Evolutionary conservation across 2,329 filamentous ascomycete genomes (phyloP), one percentile per base, ranked within the genome.

Genomic region (Samsoniella hepiali): DNA sequence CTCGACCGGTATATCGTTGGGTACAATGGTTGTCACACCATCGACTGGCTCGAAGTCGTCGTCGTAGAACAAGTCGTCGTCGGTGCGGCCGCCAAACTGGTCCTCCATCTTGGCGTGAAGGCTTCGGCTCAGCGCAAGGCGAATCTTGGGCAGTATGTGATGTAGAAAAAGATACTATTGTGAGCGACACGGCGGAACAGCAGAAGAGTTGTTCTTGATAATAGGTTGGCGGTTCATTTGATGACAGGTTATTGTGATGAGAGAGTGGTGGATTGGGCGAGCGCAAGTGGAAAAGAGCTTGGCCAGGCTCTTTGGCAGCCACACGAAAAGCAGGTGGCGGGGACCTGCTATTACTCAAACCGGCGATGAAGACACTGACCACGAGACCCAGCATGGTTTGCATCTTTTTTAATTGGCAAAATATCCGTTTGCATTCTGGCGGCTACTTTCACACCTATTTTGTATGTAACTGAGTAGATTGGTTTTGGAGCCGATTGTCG

Each of bases 51-150:
- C 84, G 64, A 87, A 85, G 69, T 87, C 84, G 68, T 87, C 84
- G 67, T 87, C 85, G 65, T 82, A 81, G 70, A 87, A 87, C 64
- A 87, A 78, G 70, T 86, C 84, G 68, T 87, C 85, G 69, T 87
- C 84, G 53, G 84, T 87, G 27, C 84, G 79, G 55, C 84, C 84
- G 64, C 81, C 80, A 67, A 86, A 87, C 69, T 87, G 84, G 67
- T 87, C 84, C 29, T 86, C 84, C 84, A 86, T 86, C 66, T 49
- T 29, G 10, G 55, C 17, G 47, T 13, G 17, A 44, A 45, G 58
- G 49, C 36, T 49, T 29, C 10, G 45, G 44, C 32, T 36, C 47
- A 53, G 27, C 22, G 45, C 22, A 59, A 27, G 29, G 44, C 34
- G 44, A 38, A 17, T 22, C 10, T 50, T 13, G 34, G 32, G 15